These are phyloP conservation scores for Flaveria robusta DNA, from an alignment of 129 eudicot genomes.

Conservation along the genomic window DNA sequence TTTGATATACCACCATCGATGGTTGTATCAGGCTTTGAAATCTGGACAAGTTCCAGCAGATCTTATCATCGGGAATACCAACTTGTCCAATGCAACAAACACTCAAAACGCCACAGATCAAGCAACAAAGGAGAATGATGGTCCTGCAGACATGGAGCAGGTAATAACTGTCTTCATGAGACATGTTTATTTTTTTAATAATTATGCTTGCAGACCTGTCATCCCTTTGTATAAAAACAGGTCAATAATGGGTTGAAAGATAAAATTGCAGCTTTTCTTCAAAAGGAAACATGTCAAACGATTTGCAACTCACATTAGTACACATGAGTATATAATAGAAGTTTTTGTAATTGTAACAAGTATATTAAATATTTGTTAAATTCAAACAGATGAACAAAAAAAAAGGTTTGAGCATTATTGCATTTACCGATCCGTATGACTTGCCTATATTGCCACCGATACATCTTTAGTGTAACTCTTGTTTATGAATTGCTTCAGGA, in stretches of 20 bases:
- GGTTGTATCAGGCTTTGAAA: slow-evolving; percentile 66
- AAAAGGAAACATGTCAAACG: background rate
- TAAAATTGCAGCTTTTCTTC: background rate
- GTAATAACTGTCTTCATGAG: slow-evolving; percentile 32
- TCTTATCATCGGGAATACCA: slow-evolving; percentile 46
- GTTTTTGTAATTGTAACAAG: background rate
- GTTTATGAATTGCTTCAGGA: slow-evolving; percentile 26
- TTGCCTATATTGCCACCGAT: background rate
- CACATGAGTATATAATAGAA: background rate
- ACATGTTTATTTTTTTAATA: background rate
- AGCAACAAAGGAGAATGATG: slow-evolving; percentile 48
- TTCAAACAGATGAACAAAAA: background rate
- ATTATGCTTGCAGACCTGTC: background rate
- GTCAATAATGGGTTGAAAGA: slow-evolving; percentile 1
- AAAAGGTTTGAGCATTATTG: background rate
- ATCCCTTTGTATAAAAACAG: background rate
- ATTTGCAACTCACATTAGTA: background rate
- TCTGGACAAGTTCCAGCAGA: slow-evolving; percentile 91
- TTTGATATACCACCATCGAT: background rate
- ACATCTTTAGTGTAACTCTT: background rate
- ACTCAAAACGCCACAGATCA: slow-evolving; percentile 44
- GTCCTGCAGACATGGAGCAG: slow-evolving; percentile 76
- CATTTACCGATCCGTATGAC: too few relatives aligned
- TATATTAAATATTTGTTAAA: background rate
- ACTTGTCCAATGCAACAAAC: slow-evolving; percentile 22